Evolutionary conservation across 345 rosid genomes (phyloP).

Genomic region (Dovyalis caffra): DNA sequence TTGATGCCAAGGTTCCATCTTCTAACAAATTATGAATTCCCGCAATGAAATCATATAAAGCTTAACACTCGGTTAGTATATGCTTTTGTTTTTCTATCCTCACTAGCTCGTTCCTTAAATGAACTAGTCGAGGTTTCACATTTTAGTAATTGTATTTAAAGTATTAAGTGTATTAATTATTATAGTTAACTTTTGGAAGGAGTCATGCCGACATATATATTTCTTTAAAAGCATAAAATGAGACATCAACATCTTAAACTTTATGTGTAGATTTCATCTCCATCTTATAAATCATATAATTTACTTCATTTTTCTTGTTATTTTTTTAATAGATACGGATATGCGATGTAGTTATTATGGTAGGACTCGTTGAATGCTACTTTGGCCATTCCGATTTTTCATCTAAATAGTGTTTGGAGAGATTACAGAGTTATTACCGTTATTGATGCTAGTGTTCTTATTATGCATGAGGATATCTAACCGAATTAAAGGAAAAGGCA

Average conservation of each 20-base stretch:
- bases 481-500: not conserved
- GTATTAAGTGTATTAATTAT: not conserved
- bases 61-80: not conserved
- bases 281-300: not conserved
- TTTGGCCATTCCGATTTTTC: constrained; percentile 89
- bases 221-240: not conserved
- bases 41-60: not conserved
- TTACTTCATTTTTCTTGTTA: not conserved
- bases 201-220: not conserved
- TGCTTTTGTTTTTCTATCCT: no score
- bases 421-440: constrained; percentile 80
- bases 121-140: not conserved
- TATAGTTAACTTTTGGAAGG: not conserved
- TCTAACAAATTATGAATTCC: not conserved
- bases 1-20: not conserved
- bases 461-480: not conserved
- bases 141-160: no score
- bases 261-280: not conserved
- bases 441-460: constrained; percentile 3
- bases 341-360: constrained; percentile 98
- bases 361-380: constrained; percentile 94
- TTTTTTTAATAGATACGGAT: constrained; percentile 38
- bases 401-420: constrained; percentile 95
- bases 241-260: not conserved
- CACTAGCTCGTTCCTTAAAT: no score